These are phyloP conservation scores for Globisporangium canariense DNA, from an alignment of 352 stramenopile species.

Conservation along the genomic window DNA sequence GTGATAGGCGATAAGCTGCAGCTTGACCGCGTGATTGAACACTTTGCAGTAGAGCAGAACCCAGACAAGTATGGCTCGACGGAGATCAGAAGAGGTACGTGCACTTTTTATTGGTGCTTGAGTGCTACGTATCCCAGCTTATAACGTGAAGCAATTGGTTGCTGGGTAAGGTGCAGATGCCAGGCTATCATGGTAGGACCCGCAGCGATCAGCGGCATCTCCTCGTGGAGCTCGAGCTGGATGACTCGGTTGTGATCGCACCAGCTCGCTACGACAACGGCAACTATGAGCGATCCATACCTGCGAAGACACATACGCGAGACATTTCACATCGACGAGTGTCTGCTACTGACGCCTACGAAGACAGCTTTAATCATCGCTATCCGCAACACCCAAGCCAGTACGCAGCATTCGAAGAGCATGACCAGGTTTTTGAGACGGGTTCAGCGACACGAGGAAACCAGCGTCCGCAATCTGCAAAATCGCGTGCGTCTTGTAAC, in stretches of 20 bases:
- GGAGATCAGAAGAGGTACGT: slow-evolving; percentile 5
- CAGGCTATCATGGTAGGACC: slow-evolving; percentile 8
- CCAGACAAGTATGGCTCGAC: slow-evolving; percentile 1
- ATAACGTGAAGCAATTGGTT: background rate
- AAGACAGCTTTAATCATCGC: background rate
- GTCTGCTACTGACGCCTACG: background rate
- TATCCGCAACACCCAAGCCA: background rate
- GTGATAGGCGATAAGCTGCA: background rate
- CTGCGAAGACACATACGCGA: slow-evolving; percentile 18
- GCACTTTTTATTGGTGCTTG: background rate
- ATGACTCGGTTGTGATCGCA: slow-evolving; percentile 37
- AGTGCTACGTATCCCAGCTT: background rate
- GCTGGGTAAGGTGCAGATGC: background rate
- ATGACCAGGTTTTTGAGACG: background rate
- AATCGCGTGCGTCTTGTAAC: background rate
- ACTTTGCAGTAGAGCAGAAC: background rate
- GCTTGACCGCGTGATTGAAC: background rate
- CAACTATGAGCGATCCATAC: slow-evolving; percentile 8
- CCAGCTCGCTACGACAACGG: slow-evolving; percentile 4
- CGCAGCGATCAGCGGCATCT: slow-evolving; percentile 35
- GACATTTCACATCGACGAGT: background rate
- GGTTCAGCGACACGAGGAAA: background rate
- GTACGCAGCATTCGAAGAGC: background rate
- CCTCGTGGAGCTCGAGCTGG: slow-evolving; percentile 64
- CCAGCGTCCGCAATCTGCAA: slow-evolving; percentile 11